phyloP scores from a whole-genome alignment of 768 basidiomycete genomes.

The Gyrodon lividus region DNA sequence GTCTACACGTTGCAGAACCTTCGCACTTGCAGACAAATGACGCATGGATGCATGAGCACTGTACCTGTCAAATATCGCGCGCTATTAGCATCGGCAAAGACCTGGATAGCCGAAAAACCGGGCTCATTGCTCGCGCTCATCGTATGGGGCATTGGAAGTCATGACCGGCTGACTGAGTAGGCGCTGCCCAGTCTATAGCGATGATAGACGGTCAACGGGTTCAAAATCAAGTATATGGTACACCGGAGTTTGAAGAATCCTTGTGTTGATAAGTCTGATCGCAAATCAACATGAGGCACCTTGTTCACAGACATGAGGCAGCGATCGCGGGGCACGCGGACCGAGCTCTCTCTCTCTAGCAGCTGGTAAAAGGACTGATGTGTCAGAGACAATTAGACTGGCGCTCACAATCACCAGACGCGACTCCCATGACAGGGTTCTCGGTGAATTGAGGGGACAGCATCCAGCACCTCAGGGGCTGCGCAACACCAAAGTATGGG shows the following conservation, averaged over 20 bases:
- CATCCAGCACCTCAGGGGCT: not conserved
- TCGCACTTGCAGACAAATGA: not conserved
- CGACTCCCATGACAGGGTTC: not conserved
- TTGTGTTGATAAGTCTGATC: slow-evolving; percentile 1
- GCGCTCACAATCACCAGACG: not conserved
- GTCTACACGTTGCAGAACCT: slow-evolving; percentile 21
- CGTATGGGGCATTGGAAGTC: not conserved
- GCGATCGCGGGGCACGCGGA: not conserved
- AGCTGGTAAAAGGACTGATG: not conserved
- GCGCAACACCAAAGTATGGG: too few relatives aligned
- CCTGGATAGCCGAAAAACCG: not conserved
- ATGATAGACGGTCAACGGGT: not conserved
- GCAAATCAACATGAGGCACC: slow-evolving; percentile 13
- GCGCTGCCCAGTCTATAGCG: not conserved
- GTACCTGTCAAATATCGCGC: not conserved
- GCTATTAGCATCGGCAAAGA: not conserved
- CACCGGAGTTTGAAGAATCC: not conserved
- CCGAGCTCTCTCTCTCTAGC: not conserved
- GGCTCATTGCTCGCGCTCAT: not conserved
- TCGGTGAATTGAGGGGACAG: not conserved
- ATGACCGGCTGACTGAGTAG: not conserved
- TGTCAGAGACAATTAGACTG: not conserved
- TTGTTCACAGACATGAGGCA: slow-evolving; percentile 8
- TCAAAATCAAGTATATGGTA: not conserved
- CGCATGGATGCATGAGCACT: too few relatives aligned